Conservation (phyloP, 23 red algal species). For the Gracilaria domingensis region DNA sequence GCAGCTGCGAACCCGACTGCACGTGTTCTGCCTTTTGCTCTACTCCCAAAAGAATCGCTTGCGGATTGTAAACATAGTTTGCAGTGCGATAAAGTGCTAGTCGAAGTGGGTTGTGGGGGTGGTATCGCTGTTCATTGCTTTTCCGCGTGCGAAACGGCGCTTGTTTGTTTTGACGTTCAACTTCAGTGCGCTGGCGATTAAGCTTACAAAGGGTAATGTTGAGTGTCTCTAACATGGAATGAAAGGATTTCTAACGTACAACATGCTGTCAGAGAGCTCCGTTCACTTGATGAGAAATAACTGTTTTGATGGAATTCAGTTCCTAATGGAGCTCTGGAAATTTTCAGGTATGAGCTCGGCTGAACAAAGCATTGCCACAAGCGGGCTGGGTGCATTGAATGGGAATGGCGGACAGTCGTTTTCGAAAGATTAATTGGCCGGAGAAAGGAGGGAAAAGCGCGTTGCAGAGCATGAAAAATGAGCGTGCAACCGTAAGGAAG, state of each 20-base stretch:
- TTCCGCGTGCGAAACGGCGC: slow-evolving; percentile 85
- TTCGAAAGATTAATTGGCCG: slow-evolving; percentile 87
- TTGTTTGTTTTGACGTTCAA: slow-evolving; percentile 87
- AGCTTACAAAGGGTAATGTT: slow-evolving; percentile 26
- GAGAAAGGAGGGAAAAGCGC: slow-evolving; percentile 87
- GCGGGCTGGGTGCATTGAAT: slow-evolving; percentile 58
- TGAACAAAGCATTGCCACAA: slow-evolving; percentile 11
- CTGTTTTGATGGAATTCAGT: slow-evolving; percentile 36
- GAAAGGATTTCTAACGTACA: slow-evolving; percentile 70
- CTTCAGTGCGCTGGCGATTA: slow-evolving; percentile 67
- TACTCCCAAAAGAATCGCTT: not conserved
- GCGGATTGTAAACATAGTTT: not conserved
- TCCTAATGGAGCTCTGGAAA: slow-evolving; percentile 81
- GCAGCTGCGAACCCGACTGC: slow-evolving; percentile 30
- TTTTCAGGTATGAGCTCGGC: slow-evolving; percentile 77
- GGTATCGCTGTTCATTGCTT: slow-evolving; percentile 86
- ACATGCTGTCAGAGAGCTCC: slow-evolving; percentile 33
- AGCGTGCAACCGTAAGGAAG: not conserved
- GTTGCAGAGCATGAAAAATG: slow-evolving; percentile 40
- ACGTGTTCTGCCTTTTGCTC: slow-evolving; percentile 39
- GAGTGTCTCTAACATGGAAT: slow-evolving; percentile 80
- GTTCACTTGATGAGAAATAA: not conserved
- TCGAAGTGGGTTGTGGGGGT: slow-evolving; percentile 90
- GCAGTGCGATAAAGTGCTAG: slow-evolving; percentile 20
- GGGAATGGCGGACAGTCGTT: slow-evolving; percentile 73